Evolutionary conservation across 2,329 filamentous ascomycete genomes (phyloP), one percentile per base, ranked within the genome.

Genomic region (Clonostachys solani): DNA sequence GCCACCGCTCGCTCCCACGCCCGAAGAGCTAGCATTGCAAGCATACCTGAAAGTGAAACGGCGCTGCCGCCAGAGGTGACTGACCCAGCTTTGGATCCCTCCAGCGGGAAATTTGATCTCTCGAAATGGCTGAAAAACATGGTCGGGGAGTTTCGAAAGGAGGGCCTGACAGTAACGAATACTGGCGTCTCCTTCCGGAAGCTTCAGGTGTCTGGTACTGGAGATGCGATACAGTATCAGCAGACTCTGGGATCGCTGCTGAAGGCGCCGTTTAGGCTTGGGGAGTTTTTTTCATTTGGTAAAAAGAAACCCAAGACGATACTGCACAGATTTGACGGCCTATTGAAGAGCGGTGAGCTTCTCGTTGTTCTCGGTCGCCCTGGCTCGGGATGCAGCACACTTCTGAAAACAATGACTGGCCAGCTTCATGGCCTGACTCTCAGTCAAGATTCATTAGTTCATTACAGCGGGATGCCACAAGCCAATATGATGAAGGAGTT

Each of bases 351-450:
- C 44, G 84, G 85, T 5, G 84, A 89, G 68, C 78, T 89, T 60
- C 62, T 88, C 17, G 75, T 87, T 3, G 84, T 88, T 2, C 73
- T 89, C 0, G 85, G 86, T 4, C 74, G 83, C 29, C 85, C 86
- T 2, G 77, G 78, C 0, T 81, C 77, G 5, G 83, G 83, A 6
- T 86, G 83, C 61, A 80, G 74, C 45, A 86, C 83, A 0, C 65
- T 86, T 1, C 67, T 86, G 7, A 86, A 84, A 63, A 73, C 81
- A 0, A 67, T 87, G 23, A 76, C 71, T 15, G 81, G 81, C 38
- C 77, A 87, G 57, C 67, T 81, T 12, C 67, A 82, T 43, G 82
- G 83, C 0, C 65, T 86, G 17, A 63, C 72, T 12, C 56, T 84
- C 3, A 77, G 75, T 19, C 57, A 74, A 0, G 49, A 67, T 1